Evolutionary conservation across 805 yeast species (phyloP).

Genomic region (Candida chilensis): DNA sequence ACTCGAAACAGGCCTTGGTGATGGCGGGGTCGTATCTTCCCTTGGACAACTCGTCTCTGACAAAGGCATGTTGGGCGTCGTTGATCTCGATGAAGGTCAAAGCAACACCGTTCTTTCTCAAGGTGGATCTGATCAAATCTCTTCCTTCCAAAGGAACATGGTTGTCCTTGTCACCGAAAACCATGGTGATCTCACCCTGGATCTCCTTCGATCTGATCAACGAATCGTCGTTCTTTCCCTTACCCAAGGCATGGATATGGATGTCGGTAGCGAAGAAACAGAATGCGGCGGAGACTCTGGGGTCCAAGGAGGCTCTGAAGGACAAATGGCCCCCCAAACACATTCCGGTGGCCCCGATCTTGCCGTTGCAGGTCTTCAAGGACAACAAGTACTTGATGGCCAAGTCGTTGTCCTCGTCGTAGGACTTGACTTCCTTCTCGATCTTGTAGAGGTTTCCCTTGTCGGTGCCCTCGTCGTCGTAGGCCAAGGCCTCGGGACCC

Average conservation of each 20-base stretch:
- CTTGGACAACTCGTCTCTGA: slow-evolving; percentile 69
- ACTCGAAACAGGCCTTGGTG: slow-evolving; percentile 56
- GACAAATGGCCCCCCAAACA: slow-evolving; percentile 83
- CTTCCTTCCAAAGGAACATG: slow-evolving; percentile 77
- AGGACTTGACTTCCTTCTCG: slow-evolving; percentile 58
- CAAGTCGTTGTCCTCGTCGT: slow-evolving; percentile 65
- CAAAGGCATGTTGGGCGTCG: slow-evolving; percentile 80
- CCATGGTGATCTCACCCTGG: slow-evolving; percentile 52
- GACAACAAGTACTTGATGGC: slow-evolving; percentile 52
- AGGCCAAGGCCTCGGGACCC: slow-evolving; percentile 52
- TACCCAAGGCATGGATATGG: slow-evolving; percentile 59
- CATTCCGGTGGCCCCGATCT: slow-evolving; percentile 80
- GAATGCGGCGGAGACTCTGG: slow-evolving; percentile 55
- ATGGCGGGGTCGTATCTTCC: slow-evolving; percentile 80
- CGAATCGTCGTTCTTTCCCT: slow-evolving; percentile 58
- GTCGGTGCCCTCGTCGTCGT: slow-evolving; percentile 70
- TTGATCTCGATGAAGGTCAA: slow-evolving; percentile 68
- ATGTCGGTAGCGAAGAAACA: slow-evolving; percentile 80
- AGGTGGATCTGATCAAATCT: slow-evolving; percentile 53
- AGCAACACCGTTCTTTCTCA: slow-evolving; percentile 50
- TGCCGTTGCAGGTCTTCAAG: slow-evolving; percentile 59
- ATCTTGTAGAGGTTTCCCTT: slow-evolving; percentile 60
- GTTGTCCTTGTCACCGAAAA: slow-evolving; percentile 72
- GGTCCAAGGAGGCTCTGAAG: slow-evolving; percentile 57
- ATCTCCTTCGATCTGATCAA: slow-evolving; percentile 46